phyloP scores from a whole-genome alignment of 192 early-diverging fungal species.

The Paraglomus occultum region DNA sequence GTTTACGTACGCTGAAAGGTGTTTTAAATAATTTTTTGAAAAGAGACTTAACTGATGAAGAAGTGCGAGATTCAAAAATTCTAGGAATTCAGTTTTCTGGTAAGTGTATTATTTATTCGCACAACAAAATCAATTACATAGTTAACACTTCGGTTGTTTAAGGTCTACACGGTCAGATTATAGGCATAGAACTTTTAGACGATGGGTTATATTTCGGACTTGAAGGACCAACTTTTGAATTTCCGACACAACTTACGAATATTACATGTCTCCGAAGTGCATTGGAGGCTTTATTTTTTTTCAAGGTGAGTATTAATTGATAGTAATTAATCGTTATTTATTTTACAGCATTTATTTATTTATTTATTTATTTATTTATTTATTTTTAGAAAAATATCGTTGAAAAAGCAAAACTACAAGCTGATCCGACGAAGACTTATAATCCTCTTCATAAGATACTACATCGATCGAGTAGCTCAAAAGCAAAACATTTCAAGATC shows the following conservation, averaged over 20 bases:
- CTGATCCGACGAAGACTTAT: not conserved
- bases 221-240: not conserved
- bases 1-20: not conserved
- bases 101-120: not conserved
- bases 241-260: not conserved
- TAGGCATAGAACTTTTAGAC: not conserved
- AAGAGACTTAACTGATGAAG: not conserved
- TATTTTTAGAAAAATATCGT: conserved; percentile 5
- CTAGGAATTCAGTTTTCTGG: conserved; percentile 14
- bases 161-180: conserved; percentile 5
- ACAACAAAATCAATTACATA: too few relatives aligned
- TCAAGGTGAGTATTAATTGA: not conserved
- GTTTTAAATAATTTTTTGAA: not conserved
- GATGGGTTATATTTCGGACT: conserved; percentile 9
- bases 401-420: conserved; percentile 2
- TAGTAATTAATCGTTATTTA: too few relatives aligned
- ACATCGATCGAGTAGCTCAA: not conserved
- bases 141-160: not conserved
- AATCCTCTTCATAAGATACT: conserved; percentile 16
- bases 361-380: not conserved
- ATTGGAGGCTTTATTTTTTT: conserved; percentile 1
- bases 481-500: conserved; percentile 12
- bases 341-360: conserved; percentile 12
- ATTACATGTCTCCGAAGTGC: not conserved
- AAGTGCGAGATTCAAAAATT: not conserved